Evolutionary conservation across 768 basidiomycete species (phyloP).

Genomic region (Lentinula guzmanii): DNA sequence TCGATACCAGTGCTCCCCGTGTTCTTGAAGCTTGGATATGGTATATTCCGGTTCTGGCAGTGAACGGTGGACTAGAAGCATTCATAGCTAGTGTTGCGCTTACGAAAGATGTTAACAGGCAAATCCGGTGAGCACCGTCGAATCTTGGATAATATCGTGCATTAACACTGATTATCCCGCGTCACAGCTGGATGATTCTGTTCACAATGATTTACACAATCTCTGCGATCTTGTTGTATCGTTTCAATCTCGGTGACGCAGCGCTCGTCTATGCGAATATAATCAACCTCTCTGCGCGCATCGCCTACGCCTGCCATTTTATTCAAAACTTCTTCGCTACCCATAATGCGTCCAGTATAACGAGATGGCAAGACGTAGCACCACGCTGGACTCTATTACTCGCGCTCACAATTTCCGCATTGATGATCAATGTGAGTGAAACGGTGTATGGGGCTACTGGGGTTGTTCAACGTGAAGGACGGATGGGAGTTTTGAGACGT

Average conservation of each 20-base stretch:
- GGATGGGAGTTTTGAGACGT: slow-evolving; percentile 17
- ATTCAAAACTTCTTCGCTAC: slow-evolving; percentile 38
- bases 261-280: slow-evolving; percentile 77
- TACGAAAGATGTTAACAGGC: slow-evolving; percentile 56
- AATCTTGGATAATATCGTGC: neutral
- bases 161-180: slow-evolving; percentile 1
- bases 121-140: slow-evolving; percentile 48
- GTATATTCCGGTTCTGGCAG: slow-evolving; percentile 84
- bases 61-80: slow-evolving; percentile 91
- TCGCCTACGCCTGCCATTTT: slow-evolving; percentile 54
- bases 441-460: slow-evolving; percentile 14
- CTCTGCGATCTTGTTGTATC: slow-evolving; percentile 42
- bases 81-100: slow-evolving; percentile 79
- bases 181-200: slow-evolving; percentile 63
- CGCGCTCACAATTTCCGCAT: slow-evolving; percentile 17
- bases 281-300: slow-evolving; percentile 57
- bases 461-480: slow-evolving; percentile 16
- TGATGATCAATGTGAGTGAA: slow-evolving; percentile 22
- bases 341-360: slow-evolving; percentile 7
- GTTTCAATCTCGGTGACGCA: slow-evolving; percentile 50
- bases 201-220: slow-evolving; percentile 68
- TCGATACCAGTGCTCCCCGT: slow-evolving; percentile 69
- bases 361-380: slow-evolving; percentile 19
- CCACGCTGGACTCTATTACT: slow-evolving; percentile 19
- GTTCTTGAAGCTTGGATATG: slow-evolving; percentile 78